phyloP scores from a whole-genome alignment of 495 filamentous ascomycete species.

The Xylona heveae region DNA sequence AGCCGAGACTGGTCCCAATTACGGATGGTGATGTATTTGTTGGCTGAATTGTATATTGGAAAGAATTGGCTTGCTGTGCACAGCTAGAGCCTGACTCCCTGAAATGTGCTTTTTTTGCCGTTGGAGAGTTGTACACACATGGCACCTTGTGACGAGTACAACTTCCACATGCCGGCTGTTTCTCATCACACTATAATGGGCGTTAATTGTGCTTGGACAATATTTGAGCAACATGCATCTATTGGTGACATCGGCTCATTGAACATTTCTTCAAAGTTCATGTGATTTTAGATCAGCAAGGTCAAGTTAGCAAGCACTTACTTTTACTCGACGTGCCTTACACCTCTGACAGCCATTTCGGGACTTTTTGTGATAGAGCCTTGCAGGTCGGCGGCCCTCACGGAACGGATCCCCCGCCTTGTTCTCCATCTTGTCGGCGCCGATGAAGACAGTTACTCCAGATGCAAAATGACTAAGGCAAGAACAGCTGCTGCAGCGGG shows the following conservation, averaged over 20 bases:
- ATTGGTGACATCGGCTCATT: no score
- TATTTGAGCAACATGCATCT: no score
- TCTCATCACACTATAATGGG: conserved; percentile 17
- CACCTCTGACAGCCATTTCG: conserved; percentile 17
- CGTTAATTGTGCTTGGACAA: no score
- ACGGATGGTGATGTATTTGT: conserved; percentile 3
- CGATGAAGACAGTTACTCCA: no score
- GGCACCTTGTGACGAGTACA: conserved; percentile 16
- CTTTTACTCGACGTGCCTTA: conserved; percentile 17
- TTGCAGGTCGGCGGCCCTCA: no score
- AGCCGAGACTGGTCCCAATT: conserved; percentile 6
- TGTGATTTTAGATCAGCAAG: background rate
- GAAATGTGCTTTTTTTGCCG: conserved; percentile 1
- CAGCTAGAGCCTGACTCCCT: background rate
- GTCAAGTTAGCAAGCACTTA: conserved; percentile 4
- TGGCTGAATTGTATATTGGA: no score
- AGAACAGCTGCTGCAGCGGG: no score
- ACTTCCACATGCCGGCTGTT: conserved; percentile 17
- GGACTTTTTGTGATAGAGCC: conserved; percentile 9
- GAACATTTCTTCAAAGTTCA: no score
- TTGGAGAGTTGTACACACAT: conserved; percentile 11
- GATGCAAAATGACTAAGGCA: no score
- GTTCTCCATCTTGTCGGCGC: no score
- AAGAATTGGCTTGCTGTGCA: no score
- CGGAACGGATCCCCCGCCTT: no score